A percentile compares a stretch with the other conserved stretches of the same genome.
These are phyloP conservation scores for Microcera coccophila DNA, from an alignment of 2,329 filamentous ascomycete species.

Conservation along the genomic window DNA sequence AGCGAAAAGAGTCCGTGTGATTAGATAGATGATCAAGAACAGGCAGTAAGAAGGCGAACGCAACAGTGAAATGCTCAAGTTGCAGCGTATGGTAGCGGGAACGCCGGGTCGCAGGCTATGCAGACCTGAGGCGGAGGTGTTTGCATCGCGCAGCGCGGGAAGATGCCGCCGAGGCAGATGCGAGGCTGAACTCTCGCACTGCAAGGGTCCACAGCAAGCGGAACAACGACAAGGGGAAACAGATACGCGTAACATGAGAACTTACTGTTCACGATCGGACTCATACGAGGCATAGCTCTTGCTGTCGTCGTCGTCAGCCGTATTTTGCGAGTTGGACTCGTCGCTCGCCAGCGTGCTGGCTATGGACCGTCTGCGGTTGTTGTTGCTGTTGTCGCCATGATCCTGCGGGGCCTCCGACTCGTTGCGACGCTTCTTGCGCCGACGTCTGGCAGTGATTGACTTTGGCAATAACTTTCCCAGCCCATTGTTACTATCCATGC, in stretches of 20 bases:
- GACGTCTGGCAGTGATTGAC: conserved; percentile 46
- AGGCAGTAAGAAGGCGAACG: too few relatives aligned
- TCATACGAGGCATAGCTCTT: conserved; percentile 34
- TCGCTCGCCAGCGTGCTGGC: conserved; percentile 39
- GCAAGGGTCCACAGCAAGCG: conserved; percentile 1
- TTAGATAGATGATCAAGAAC: not conserved
- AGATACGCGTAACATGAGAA: conserved; percentile 10
- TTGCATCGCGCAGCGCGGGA: too few relatives aligned
- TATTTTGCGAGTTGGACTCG: conserved; percentile 26
- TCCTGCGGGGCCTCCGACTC: conserved; percentile 28
- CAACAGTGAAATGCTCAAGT: not conserved
- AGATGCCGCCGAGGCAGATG: too few relatives aligned
- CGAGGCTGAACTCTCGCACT: conserved; percentile 12
- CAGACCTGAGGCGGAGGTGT: too few relatives aligned
- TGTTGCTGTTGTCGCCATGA: conserved; percentile 23
- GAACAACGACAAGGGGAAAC: not conserved
- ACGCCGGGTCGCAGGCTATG: not conserved
- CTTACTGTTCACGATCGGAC: conserved; percentile 33
- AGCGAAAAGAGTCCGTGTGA: not conserved
- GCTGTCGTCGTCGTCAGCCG: conserved; percentile 33
- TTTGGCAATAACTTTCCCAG: conserved; percentile 53
- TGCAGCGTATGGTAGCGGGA: not conserved
- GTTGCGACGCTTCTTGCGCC: conserved; percentile 46
- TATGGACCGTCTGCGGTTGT: conserved; percentile 32
- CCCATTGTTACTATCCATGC: conserved; percentile 28